Evolutionary conservation across 129 eudicot species (phyloP).

Genomic region (Sambucus nigra): DNA sequence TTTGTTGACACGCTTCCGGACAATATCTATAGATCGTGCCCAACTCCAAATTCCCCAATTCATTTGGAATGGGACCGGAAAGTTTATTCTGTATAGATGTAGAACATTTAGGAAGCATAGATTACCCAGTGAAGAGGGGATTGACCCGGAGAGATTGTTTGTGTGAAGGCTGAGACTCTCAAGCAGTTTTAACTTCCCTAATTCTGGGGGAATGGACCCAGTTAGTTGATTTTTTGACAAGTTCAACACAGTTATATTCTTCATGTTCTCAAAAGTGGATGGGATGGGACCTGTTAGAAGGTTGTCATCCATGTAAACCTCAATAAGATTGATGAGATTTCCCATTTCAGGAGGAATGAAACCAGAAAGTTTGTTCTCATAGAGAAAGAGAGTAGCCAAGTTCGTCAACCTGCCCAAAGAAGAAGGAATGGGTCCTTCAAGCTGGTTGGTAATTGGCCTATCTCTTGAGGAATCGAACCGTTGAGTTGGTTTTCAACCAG

Average conservation of each 20-base stretch:
- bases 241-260: too few relatives aligned
- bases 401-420: too few relatives aligned
- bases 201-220: slow-evolving; percentile 31
- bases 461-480: slow-evolving; percentile 19
- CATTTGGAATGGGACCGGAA: slow-evolving; percentile 35
- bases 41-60: too few relatives aligned
- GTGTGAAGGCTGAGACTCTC: not conserved
- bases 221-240: slow-evolving; percentile 16
- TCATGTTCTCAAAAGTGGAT: slow-evolving; percentile 17
- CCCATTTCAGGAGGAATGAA: too few relatives aligned
- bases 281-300: slow-evolving; percentile 24
- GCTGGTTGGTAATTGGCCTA: too few relatives aligned
- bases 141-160: slow-evolving; percentile 19
- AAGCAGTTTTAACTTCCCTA: slow-evolving; percentile 27
- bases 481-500: slow-evolving; percentile 12
- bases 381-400: not conserved
- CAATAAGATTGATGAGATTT: slow-evolving; percentile 14
- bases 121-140: slow-evolving; percentile 16
- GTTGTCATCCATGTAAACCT: slow-evolving; percentile 13
- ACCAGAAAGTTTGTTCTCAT: not conserved
- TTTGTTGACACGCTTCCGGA: too few relatives aligned
- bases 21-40: slow-evolving; percentile 12
- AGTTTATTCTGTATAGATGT: slow-evolving; percentile 16
- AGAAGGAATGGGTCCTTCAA: too few relatives aligned
- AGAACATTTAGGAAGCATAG: slow-evolving; percentile 9